Base-by-base conservation (phyloP, 1,284 basidiomycete genomes). In the Fomitopsis pinicola region DNA sequence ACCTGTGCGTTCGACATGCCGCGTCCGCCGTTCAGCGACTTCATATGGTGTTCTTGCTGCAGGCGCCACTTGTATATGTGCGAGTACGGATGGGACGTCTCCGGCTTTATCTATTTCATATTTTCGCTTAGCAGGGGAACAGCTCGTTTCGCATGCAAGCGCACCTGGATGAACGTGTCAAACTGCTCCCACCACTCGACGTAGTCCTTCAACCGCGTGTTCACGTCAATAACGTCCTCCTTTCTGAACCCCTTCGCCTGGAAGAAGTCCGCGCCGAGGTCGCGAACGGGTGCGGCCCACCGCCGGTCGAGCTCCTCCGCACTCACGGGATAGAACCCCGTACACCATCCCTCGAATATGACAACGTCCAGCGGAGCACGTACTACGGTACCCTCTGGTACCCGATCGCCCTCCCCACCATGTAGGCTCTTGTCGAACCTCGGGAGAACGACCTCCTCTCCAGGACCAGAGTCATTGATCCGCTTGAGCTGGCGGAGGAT, bases 11-110 rank as follows among this genome's bases (percentile, higher is more conserved):
- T 93, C 0, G 86, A 81, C 95, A 97, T 96, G 3, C 94, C 94
- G 52, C 78, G 78, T 5, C 93, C 94, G 50, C 92, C 93, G 64
- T 94, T 95, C 44, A 72, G 72, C 0, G 82, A 78, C 72, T 94
- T 96, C 94, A 97, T 95, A 57, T 82, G 69, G 62, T 90, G 91
- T 69, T 97, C 95, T 73, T 96, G 94, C 72, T 97, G 81, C 28
- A 91, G 73, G 22, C 94, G 81, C 95, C 94, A 96, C 64, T 80
- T 82, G 73, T 90, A 91, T 36, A 91, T 78, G 60, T 86, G 77
- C 36, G 79, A 77, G 62, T 87, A 85, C 1, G 79, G 79, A 53
- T 80, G 80, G 26, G 69, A 62, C 17, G 78, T 68, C 1, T 80
- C 77, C 3, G 79, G 75, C 63, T 76, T 78, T 38, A 90, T 82